Evolutionary conservation across 73 alveolate genomes (phyloP).

Genomic region (Paramecium pentaurelia): DNA sequence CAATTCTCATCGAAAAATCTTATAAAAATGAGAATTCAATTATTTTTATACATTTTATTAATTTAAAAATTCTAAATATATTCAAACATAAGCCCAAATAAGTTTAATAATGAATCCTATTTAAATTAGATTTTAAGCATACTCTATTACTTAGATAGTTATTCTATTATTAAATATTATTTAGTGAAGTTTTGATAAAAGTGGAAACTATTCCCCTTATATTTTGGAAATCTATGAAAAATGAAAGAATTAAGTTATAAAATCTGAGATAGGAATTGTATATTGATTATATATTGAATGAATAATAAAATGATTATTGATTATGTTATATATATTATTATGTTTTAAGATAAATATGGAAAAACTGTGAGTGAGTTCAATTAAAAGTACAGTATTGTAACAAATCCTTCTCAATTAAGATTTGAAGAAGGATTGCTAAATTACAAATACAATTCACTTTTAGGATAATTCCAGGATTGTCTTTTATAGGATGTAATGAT

Average conservation of each 20-base stretch:
- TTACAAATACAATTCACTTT: neutral
- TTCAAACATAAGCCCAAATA: neutral
- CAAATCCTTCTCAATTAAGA: neutral
- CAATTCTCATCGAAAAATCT: conserved; percentile 40
- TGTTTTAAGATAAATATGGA: conserved; percentile 30
- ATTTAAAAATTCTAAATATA: neutral
- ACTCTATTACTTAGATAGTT: neutral
- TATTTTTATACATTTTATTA: neutral
- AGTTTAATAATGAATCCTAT: neutral
- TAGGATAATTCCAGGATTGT: neutral
- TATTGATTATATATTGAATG: neutral
- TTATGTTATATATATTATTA: neutral
- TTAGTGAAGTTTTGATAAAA: neutral
- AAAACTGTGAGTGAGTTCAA: conserved; percentile 1
- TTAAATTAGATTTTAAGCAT: neutral
- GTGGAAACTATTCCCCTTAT: neutral
- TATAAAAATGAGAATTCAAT: conserved; percentile 21
- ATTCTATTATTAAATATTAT: neutral
- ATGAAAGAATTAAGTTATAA: neutral
- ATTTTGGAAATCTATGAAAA: neutral
- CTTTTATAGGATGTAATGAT: neutral
- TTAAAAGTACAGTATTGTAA: neutral
- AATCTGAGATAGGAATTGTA: neutral
- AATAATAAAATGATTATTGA: neutral
- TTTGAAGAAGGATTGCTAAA: neutral